phyloP scores from a whole-genome alignment of 805 yeast species.

The Wickerhamomyces canadensis region DNA sequence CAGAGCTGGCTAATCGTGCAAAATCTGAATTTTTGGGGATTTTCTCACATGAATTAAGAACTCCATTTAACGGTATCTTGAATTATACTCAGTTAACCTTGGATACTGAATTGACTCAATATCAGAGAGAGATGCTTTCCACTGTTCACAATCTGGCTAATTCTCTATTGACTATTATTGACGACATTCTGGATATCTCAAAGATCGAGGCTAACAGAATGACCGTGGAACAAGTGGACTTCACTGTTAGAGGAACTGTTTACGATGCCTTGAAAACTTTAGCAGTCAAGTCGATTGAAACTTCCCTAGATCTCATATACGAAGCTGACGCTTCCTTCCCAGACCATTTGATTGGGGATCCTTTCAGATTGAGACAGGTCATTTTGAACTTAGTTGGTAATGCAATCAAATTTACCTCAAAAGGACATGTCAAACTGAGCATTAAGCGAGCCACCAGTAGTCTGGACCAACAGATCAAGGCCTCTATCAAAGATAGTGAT shows the following conservation, averaged over 20 bases:
- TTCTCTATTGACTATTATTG: constrained; percentile 79
- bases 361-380: constrained; percentile 83
- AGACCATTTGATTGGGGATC: constrained; percentile 81
- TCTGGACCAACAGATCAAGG: constrained; percentile 19
- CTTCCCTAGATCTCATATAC: constrained; percentile 72
- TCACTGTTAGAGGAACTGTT: constrained; percentile 79
- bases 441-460: constrained; percentile 48
- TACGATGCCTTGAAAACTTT: constrained; percentile 86
- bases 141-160: constrained; percentile 87
- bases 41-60: constrained; percentile 82
- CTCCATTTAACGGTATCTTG: constrained; percentile 90
- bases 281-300: constrained; percentile 86
- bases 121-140: constrained; percentile 86
- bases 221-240: constrained; percentile 88
- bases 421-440: constrained; percentile 74
- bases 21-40: constrained; percentile 88
- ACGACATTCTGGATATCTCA: constrained; percentile 86
- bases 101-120: constrained; percentile 85
- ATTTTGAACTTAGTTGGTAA: constrained; percentile 83
- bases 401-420: constrained; percentile 81
- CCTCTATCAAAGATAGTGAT: constrained; percentile 25
- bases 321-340: constrained; percentile 86
- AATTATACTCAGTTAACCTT: constrained; percentile 89
- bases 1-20: constrained; percentile 84
- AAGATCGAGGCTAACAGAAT: constrained; percentile 90